Evolutionary conservation across 2,329 filamentous ascomycete species (phyloP).

Genomic region (Xylaria sp.): DNA sequence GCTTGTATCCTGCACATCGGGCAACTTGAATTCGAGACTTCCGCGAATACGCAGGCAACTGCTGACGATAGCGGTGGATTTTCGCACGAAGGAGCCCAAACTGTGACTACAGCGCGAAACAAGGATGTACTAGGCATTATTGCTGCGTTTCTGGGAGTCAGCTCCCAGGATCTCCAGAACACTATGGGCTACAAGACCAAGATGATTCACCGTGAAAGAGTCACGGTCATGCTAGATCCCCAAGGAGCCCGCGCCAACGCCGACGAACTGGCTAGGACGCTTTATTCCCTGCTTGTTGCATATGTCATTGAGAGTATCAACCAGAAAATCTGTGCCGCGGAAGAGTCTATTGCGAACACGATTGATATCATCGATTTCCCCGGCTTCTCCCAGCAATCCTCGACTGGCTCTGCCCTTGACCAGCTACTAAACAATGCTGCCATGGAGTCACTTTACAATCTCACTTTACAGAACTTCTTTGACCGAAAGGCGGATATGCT

Average conservation of each 20-base stretch:
- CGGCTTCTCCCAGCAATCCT: conserved; percentile 85
- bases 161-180: conserved; percentile 81
- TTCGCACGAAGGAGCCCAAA: conserved; percentile 92
- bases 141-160: conserved; percentile 93
- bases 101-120: conserved; percentile 88
- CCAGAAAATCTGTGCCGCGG: conserved; percentile 84
- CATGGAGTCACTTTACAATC: conserved; percentile 90
- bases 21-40: conserved; percentile 91
- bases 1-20: conserved; percentile 97
- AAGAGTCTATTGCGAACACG: conserved; percentile 92
- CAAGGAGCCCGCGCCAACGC: conserved; percentile 90
- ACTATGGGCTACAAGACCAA: conserved; percentile 96
- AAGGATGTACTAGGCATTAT: conserved; percentile 88
- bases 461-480: conserved; percentile 95
- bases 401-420: conserved; percentile 87
- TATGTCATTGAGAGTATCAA: conserved; percentile 96
- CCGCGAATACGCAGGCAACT: conserved; percentile 79
- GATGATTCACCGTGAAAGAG: conserved; percentile 93
- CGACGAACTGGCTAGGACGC: conserved; percentile 89
- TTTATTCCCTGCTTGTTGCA: conserved; percentile 93
- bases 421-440: conserved; percentile 96
- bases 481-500: conserved; percentile 92
- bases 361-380: conserved; percentile 97
- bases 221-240: conserved; percentile 98
- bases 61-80: conserved; percentile 96